Percentiles rank a stretch among this genome's conserved stretches.
Conservation (phyloP, 1,284 basidiomycete genomes). For the Moesziomyces antarcticus region DNA sequence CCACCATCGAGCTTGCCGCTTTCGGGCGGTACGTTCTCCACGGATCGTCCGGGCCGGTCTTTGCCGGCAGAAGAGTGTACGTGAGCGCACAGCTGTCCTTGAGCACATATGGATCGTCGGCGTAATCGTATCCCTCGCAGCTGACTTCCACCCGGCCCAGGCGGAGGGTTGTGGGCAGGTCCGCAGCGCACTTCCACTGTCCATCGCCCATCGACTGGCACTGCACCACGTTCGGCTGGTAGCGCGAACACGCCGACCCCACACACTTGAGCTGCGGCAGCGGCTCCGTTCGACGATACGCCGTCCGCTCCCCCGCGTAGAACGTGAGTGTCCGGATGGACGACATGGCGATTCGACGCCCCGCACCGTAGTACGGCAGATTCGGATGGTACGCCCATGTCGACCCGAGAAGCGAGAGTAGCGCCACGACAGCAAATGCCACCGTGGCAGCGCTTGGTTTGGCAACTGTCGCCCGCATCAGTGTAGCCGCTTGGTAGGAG, state of each 20-base stretch:
- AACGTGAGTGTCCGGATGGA: constrained; percentile 81
- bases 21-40: constrained; percentile 7
- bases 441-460: neutral
- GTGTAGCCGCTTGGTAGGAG: neutral
- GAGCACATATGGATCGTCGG: constrained; percentile 83
- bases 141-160: constrained; percentile 84
- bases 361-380: constrained; percentile 29
- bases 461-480: neutral
- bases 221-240: constrained; percentile 84
- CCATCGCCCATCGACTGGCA: constrained; percentile 81
- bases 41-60: constrained; percentile 16
- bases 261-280: constrained; percentile 82
- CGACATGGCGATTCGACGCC: constrained; percentile 30
- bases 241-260: constrained; percentile 80
- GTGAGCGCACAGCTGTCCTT: constrained; percentile 70
- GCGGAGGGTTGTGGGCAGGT: constrained; percentile 81
- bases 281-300: constrained; percentile 75
- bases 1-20: constrained; percentile 53
- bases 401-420: neutral
- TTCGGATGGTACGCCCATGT: constrained; percentile 13
- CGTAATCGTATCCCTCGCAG: constrained; percentile 86
- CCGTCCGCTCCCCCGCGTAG: constrained; percentile 77
- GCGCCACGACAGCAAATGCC: neutral
- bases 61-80: constrained; percentile 42
- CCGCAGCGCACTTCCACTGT: constrained; percentile 79